These are phyloP conservation scores for Dissophora ornata DNA, from an alignment of 192 early-diverging fungal genomes.

Conservation along the genomic window DNA sequence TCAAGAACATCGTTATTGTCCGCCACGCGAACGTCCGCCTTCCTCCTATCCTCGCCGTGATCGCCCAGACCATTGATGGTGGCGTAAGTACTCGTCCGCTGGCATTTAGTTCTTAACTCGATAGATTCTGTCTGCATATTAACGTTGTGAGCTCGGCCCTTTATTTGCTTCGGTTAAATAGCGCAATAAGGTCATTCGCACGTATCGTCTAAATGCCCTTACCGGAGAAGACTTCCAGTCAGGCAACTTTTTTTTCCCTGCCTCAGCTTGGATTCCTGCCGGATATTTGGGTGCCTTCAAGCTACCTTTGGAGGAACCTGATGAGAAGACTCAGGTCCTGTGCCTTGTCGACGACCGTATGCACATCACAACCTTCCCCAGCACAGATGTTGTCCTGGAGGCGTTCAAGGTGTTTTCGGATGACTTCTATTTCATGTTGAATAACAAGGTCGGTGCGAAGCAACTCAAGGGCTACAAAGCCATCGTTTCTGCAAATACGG, in stretches of 20 bases:
- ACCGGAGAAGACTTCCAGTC: slow-evolving; percentile 67
- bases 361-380: slow-evolving; percentile 65
- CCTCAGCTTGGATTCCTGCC: slow-evolving; percentile 51
- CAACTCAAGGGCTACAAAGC: slow-evolving; percentile 67
- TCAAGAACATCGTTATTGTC: slow-evolving; percentile 62
- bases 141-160: no score
- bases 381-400: slow-evolving; percentile 60
- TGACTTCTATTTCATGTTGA: slow-evolving; percentile 76
- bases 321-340: slow-evolving; percentile 68
- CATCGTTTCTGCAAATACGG: slow-evolving; percentile 58
- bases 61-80: slow-evolving; percentile 61
- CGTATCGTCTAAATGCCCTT: slow-evolving; percentile 73
- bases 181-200: slow-evolving; percentile 41
- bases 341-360: slow-evolving; percentile 61
- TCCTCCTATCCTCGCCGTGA: slow-evolving; percentile 77
- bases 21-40: slow-evolving; percentile 72
- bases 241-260: slow-evolving; percentile 55
- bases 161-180: background rate
- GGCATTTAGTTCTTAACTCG: no score
- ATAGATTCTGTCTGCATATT: no score
- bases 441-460: slow-evolving; percentile 59
- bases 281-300: slow-evolving; percentile 61
- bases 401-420: slow-evolving; percentile 68
- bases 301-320: slow-evolving; percentile 72
- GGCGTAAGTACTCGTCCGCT: slow-evolving; percentile 22